phyloP scores from a whole-genome alignment of 768 basidiomycete species.

The Cyclocybe cylindracea region DNA sequence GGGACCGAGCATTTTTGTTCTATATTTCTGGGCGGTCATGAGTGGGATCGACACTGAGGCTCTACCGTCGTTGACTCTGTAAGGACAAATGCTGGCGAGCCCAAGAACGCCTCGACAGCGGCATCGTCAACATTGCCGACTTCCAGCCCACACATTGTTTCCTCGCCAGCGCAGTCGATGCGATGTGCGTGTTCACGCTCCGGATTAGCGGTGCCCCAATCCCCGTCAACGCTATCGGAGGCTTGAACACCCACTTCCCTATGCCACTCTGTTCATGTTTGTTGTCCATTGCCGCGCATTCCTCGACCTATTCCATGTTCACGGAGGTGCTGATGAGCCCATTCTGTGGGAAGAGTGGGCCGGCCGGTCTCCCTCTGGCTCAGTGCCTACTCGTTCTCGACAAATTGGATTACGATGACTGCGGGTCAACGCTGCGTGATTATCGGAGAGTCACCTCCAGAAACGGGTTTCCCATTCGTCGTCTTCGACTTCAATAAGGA shows the following conservation, averaged over 20 bases:
- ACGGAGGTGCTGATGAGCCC: not conserved
- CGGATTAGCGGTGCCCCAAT: not conserved
- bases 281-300: slow-evolving; percentile 37
- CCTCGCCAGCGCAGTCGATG: slow-evolving; percentile 15
- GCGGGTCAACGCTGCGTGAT: slow-evolving; percentile 34
- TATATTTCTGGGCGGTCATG: too few relatives aligned
- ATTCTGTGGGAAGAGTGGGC: slow-evolving; percentile 36
- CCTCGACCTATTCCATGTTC: slow-evolving; percentile 12
- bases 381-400: slow-evolving; percentile 27
- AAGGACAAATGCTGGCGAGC: not conserved
- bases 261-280: slow-evolving; percentile 27
- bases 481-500: too few relatives aligned
- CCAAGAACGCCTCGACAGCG: not conserved
- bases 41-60: too few relatives aligned
- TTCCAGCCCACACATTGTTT: slow-evolving; percentile 13
- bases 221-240: not conserved
- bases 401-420: slow-evolving; percentile 41
- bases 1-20: too few relatives aligned
- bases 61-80: too few relatives aligned
- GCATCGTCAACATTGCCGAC: not conserved
- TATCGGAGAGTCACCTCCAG: slow-evolving; percentile 9
- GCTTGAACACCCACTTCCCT: slow-evolving; percentile 1
- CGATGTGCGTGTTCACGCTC: slow-evolving; percentile 20
- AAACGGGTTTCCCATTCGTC: slow-evolving; percentile 6
- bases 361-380: slow-evolving; percentile 34